Evolutionary conservation across 176 grass and related monocot species (phyloP), one percentile per base, ranked within the genome.

Genomic region (Ensete ventricosum): DNA sequence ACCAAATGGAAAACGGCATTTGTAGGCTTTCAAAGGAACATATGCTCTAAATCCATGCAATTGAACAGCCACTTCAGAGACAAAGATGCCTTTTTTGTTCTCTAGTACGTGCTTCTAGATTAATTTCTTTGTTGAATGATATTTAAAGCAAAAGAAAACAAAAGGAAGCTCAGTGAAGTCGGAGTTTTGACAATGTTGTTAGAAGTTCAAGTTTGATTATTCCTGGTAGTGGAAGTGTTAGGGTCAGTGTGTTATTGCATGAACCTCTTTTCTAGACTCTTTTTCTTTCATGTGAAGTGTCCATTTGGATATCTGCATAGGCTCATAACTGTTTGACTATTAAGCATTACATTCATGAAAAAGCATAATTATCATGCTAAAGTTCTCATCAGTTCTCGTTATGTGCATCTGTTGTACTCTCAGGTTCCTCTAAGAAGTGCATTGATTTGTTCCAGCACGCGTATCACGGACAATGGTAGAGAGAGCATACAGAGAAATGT

Each of bases 401-500:
- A 16, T 17, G 24, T 54, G 54, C 58, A 68, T 13, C 62, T 78
- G 54, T 78, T 75, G 62, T 77, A 34, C 62, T 52, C 76, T 67
- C 87, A 96, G 90, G 86, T 92, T 87, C 93, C 90, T 83, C 52
- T 85, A 76, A 90, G 89, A 92, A 96, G 90, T 86, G 93, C 84
- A 79, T 58, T 88, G 29, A 88, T 96, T 78, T 83, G 90, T 72
- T 86, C 89, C 50, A 88, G 83, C 78, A 88, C 92, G 80, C 89
- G 87, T 77, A 87, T 96, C 67, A 88, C 81, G 49, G 93, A 96
- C 81, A 88, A 96, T 76, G 93, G 93, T 55, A 90, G 93, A 92
- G 90, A 90, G 52, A 90, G 87, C 66, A 62, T 96, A 54, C 83
- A 92, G 76, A 92, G 87, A 88, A 96, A 77, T 88, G 93, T 96